Evolutionary conservation across 352 stramenopile species (phyloP), one percentile per base, ranked within the genome.

Genomic region (Pseudoperonospora humuli): DNA sequence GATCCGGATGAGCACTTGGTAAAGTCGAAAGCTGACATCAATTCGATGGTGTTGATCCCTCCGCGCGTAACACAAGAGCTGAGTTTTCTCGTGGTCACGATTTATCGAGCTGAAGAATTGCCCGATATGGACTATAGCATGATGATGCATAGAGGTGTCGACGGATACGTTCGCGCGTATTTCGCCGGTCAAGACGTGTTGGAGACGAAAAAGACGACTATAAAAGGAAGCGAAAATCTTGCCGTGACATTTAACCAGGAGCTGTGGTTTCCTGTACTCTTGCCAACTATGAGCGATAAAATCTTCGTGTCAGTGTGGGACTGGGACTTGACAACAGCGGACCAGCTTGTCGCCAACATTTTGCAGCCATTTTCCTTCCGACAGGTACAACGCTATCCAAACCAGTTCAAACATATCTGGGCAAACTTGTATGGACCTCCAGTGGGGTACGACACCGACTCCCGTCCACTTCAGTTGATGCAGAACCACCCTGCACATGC

Each of bases 241-340:
- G 57, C 38, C 2, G 55, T 70, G 5, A 50, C 67, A 33, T 79
- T 86, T 47, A 77, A 85, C 52, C 62, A 93, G 35, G 83, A 95
- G 48, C 61, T 96, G 28, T 95, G 83, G 85, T 84, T 96, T 52
- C 83, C 81, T 8, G 67, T 94, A 1, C 46, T 88, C 2, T 49
- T 92, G 18, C 84, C 81, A 23, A 84, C 61, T 13, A 90, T 95
- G 70, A 84, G 68, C 43, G 80, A 90, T 50, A 75, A 73, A 27
- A 80, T 96, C 15, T 78, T 75, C 25, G 48, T 95, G n/a, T 90
- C 75, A 6, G 42, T 96, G 14, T 94, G 75, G 75, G 85, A 95
- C 59, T 84, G 64, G 49, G 64, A 83, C n/a, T 47, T 83, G 43
- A 77, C 66, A 11, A 61, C 54, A 11, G 66, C 91, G 10, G 67